phyloP scores from a whole-genome alignment of 345 rosid genomes.

The Salix viminalis region DNA sequence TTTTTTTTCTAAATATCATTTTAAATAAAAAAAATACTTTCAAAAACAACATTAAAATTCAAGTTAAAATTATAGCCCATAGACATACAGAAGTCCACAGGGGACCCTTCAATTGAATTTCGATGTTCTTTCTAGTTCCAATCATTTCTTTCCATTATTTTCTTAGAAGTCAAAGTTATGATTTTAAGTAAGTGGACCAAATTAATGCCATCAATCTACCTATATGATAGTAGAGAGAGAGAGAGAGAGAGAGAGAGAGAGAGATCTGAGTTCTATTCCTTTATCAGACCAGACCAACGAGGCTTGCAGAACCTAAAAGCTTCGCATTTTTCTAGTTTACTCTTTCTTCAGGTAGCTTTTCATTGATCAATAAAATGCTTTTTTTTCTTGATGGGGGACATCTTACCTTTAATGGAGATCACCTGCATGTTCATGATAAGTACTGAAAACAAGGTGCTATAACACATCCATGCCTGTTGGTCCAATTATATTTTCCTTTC shows the following conservation, averaged over 20 bases:
- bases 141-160: constrained; percentile 18
- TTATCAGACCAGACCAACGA: neutral
- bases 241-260: neutral
- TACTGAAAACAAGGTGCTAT: neutral
- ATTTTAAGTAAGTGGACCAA: constrained; percentile 13
- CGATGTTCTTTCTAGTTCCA: constrained; percentile 9
- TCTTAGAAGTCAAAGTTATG: constrained; percentile 30
- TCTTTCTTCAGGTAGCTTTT: constrained; percentile 6
- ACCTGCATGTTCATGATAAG: constrained; percentile 22
- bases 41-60: too few relatives aligned
- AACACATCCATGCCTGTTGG: constrained; percentile 10
- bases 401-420: constrained; percentile 7
- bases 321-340: neutral
- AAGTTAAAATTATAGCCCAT: too few relatives aligned
- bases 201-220: neutral
- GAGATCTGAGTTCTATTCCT: neutral
- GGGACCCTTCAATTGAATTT: constrained; percentile 5
- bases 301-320: constrained; percentile 6
- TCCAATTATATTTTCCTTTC: constrained; percentile 5
- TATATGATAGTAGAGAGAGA: neutral
- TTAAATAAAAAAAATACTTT: too few relatives aligned
- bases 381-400: neutral
- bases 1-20: too few relatives aligned
- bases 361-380: neutral
- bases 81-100: neutral